These are phyloP conservation scores for Hirsutella thompsonii DNA, from an alignment of 2,329 filamentous ascomycete species.

Conservation along the genomic window DNA sequence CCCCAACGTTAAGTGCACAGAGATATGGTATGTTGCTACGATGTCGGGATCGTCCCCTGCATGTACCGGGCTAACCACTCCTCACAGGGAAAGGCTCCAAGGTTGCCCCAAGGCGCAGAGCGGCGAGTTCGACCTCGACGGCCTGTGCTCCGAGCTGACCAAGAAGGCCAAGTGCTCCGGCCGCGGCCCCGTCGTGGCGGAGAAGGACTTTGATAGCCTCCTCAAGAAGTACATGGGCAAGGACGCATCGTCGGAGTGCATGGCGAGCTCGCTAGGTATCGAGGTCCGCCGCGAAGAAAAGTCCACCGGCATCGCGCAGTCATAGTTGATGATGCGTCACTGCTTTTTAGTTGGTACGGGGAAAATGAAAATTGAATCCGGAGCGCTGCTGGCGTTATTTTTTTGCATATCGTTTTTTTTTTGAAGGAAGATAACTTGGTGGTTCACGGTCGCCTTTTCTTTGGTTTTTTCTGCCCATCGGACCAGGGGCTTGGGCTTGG, in stretches of 20 bases:
- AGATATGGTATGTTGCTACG: constrained; percentile 65
- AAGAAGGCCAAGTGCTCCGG: constrained; percentile 95
- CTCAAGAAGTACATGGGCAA: constrained; percentile 51
- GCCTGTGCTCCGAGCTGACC: constrained; percentile 81
- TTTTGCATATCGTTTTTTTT: no score
- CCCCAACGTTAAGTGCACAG: constrained; percentile 69
- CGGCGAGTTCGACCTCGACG: constrained; percentile 88
- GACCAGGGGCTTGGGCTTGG: no score
- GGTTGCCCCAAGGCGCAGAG: constrained; percentile 76
- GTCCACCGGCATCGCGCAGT: constrained; percentile 6
- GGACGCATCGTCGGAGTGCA: constrained; percentile 19
- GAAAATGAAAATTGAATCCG: no score
- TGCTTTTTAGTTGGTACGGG: no score
- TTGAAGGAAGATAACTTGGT: no score
- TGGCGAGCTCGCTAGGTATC: constrained; percentile 44
- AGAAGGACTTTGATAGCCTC: constrained; percentile 76
- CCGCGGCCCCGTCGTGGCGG: constrained; percentile 75
- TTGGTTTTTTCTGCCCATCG: no score
- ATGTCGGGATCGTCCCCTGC: no score
- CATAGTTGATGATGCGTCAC: no score
- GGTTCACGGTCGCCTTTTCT: no score
- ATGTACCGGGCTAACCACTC: neutral
- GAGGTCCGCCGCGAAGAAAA: constrained; percentile 23
- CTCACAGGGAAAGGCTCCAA: constrained; percentile 73
- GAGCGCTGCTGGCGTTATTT: no score